Conservation (phyloP, 192 early-diverging fungal species). For the Obelidium mucronatum region DNA sequence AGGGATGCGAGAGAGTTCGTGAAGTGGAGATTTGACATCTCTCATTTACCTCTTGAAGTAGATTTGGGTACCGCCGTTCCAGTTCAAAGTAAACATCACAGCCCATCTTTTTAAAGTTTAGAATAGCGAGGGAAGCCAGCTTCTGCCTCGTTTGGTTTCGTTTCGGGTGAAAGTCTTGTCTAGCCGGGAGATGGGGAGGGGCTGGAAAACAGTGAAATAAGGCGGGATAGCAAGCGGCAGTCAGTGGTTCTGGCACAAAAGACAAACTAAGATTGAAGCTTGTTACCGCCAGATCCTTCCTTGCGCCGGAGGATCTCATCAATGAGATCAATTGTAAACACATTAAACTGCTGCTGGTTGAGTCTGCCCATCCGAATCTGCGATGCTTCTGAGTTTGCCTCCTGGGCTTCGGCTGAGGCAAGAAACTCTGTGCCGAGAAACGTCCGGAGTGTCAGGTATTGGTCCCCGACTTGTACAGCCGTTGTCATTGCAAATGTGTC, state of each 20-base stretch:
- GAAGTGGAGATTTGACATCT: too few species aligned
- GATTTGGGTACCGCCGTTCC: slow-evolving; percentile 65
- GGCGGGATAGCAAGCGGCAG: neutral
- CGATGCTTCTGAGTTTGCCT: slow-evolving; percentile 25
- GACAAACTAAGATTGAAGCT: neutral
- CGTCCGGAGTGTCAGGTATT: slow-evolving; percentile 29
- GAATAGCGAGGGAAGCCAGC: slow-evolving; percentile 85
- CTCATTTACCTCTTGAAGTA: slow-evolving; percentile 47
- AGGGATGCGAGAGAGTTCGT: too few species aligned
- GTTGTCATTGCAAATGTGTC: too few species aligned
- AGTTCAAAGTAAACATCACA: slow-evolving; percentile 80
- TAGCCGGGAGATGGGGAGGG: slow-evolving; percentile 79
- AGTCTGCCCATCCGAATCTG: slow-evolving; percentile 33
- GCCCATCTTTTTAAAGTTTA: slow-evolving; percentile 91
- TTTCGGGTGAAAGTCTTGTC: slow-evolving; percentile 91
- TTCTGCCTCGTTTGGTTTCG: slow-evolving; percentile 97
- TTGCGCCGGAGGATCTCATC: slow-evolving; percentile 31
- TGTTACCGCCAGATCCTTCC: slow-evolving; percentile 9
- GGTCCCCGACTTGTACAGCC: slow-evolving; percentile 22
- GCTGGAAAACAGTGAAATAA: neutral
- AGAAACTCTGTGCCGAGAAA: slow-evolving; percentile 34
- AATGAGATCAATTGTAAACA: slow-evolving; percentile 36
- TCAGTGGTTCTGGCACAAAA: neutral
- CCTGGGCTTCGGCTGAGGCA: slow-evolving; percentile 8
- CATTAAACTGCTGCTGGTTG: slow-evolving; percentile 32